Conservation (phyloP, 2,329 filamentous ascomycete species). For the Drechslerella dactyloides region DNA sequence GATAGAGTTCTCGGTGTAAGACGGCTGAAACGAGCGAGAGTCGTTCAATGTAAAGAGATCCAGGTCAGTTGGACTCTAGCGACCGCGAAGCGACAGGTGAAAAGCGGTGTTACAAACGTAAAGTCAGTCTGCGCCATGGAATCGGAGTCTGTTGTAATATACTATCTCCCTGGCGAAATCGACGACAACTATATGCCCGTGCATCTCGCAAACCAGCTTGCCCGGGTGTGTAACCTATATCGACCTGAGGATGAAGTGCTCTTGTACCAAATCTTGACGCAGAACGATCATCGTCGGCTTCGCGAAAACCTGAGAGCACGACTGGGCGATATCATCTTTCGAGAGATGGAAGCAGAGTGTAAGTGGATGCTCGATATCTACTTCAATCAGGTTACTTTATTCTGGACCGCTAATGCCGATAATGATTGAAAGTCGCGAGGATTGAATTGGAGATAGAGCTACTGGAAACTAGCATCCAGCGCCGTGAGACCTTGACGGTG, state of each 20-base stretch:
- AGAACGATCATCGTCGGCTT: neutral
- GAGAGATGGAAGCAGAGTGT: neutral
- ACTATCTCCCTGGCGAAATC: neutral
- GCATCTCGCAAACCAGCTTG: slow-evolving; percentile 1
- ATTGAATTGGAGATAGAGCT: neutral
- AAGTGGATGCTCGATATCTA: neutral
- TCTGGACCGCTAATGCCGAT: neutral
- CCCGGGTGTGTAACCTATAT: neutral
- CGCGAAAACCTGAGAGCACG: neutral
- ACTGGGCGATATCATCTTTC: neutral
- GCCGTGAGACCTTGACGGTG: too few relatives aligned
- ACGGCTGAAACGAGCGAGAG: neutral
- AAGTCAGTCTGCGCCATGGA: neutral
- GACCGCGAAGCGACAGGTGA: neutral
- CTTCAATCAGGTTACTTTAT: neutral
- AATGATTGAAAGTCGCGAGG: too few relatives aligned
- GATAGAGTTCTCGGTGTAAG: neutral
- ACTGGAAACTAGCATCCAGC: too few relatives aligned
- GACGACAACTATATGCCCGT: neutral
- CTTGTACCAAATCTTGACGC: neutral
- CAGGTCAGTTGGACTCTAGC: neutral
- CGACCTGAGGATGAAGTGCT: neutral
- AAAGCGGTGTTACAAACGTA: neutral
- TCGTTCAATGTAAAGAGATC: neutral
- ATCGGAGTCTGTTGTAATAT: neutral